A percentile compares a stretch with the other conserved stretches of the same genome.
phyloP scores from a whole-genome alignment of 2,329 filamentous ascomycete genomes.

The Amauroascus verrucosus region DNA sequence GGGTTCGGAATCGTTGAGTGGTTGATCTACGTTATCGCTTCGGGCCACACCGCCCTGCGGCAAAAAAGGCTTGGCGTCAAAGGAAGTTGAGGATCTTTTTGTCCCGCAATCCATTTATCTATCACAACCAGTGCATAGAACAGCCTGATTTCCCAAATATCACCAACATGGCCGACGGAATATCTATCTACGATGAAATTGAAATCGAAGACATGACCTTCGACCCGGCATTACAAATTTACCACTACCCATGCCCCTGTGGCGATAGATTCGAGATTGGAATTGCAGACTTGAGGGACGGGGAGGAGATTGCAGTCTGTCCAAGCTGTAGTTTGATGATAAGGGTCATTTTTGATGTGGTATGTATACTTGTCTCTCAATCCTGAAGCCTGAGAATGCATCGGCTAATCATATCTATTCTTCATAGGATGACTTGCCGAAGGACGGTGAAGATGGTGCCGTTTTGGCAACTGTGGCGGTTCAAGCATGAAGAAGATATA shows the following conservation, averaged over 20 bases:
- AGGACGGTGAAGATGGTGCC: constrained; percentile 28
- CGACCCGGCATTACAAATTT: constrained; percentile 70
- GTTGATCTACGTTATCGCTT: too few species aligned
- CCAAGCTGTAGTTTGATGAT: constrained; percentile 98
- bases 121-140: too few species aligned
- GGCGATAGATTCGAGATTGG: constrained; percentile 92
- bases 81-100: not conserved
- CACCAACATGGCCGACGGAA: constrained; percentile 48
- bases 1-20: too few species aligned
- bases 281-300: constrained; percentile 73
- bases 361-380: constrained; percentile 36
- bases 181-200: constrained; percentile 89
- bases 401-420: constrained; percentile 7
- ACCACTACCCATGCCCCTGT: constrained; percentile 93
- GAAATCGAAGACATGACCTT: constrained; percentile 98
- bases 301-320: constrained; percentile 90
- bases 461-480: constrained; percentile 28
- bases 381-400: not conserved
- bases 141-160: too few species aligned
- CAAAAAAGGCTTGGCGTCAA: constrained; percentile 3
- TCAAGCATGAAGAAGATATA: constrained; percentile 26
- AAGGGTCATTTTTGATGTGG: constrained; percentile 78
- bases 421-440: constrained; percentile 43
- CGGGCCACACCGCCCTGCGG: not conserved
- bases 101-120: too few species aligned